Evolutionary conservation across 2,329 filamentous ascomycete genomes (phyloP).

Genomic region (Colletotrichum liriopes): DNA sequence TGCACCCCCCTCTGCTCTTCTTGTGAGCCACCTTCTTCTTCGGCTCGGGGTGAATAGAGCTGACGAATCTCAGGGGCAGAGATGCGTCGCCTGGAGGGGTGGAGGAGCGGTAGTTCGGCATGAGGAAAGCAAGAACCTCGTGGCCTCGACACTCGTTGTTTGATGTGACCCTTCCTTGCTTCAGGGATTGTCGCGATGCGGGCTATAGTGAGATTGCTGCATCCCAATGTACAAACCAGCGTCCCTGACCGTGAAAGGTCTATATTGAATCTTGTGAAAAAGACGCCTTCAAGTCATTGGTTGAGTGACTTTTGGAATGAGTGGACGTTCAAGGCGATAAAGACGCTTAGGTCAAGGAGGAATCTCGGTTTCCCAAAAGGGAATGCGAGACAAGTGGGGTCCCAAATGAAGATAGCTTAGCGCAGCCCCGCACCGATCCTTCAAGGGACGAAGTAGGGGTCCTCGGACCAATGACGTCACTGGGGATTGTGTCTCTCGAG

Average conservation of each 20-base stretch:
- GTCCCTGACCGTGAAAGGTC: no score
- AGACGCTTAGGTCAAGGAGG: not conserved
- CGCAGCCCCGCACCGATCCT: not conserved
- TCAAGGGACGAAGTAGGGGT: not conserved
- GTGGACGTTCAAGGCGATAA: not conserved
- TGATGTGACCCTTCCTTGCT: not conserved
- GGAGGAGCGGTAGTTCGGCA: slow-evolving; percentile 2
- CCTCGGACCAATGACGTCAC: not conserved
- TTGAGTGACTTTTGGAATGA: not conserved
- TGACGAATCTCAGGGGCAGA: slow-evolving; percentile 18
- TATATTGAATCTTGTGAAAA: not conserved
- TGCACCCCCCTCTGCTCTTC: slow-evolving; percentile 50
- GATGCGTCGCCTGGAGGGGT: not conserved
- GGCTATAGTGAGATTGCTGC: not conserved
- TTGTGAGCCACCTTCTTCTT: slow-evolving; percentile 45
- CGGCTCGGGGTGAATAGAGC: not conserved
- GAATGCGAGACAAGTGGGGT: not conserved
- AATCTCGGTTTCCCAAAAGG: slow-evolving; percentile 7
- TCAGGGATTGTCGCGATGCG: not conserved
- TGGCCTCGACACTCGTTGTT: not conserved
- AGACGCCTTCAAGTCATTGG: not conserved
- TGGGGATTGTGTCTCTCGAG: no score
- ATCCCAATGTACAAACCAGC: not conserved
- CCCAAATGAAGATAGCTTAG: not conserved
- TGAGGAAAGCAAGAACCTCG: not conserved